phyloP scores from a whole-genome alignment of 1,139 yeast genomes.

The Sugiyamaella paludigena region DNA sequence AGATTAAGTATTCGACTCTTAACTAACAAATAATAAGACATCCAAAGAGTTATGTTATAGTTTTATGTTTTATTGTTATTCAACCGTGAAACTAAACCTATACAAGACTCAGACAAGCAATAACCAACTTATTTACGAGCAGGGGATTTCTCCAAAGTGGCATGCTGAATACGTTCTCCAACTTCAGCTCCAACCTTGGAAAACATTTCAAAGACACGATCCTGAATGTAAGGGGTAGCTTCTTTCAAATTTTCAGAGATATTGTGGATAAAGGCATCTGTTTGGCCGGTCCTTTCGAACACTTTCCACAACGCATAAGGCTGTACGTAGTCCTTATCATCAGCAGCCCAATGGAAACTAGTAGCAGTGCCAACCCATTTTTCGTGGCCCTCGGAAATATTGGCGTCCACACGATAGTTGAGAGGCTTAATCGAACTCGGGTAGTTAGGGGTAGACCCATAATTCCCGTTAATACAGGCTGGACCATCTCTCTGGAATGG shows the following conservation, averaged over 20 bases:
- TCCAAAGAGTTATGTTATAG: too few relatives aligned
- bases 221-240: conserved; percentile 73
- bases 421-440: conserved; percentile 47
- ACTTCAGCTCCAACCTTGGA: conserved; percentile 50
- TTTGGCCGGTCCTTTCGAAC: conserved; percentile 61
- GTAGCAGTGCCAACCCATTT: conserved; percentile 82
- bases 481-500: conserved; percentile 76
- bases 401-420: conserved; percentile 42
- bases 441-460: conserved; percentile 73
- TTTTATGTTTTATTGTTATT: too few relatives aligned
- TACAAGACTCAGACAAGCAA: too few relatives aligned
- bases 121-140: too few relatives aligned
- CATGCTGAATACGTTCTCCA: conserved; percentile 4
- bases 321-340: conserved; percentile 61
- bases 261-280: conserved; percentile 76
- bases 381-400: conserved; percentile 64
- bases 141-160: background rate
- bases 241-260: conserved; percentile 66
- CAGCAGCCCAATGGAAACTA: conserved; percentile 78
- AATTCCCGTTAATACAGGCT: conserved; percentile 70
- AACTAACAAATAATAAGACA: too few relatives aligned
- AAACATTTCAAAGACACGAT: conserved; percentile 73
- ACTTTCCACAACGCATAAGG: conserved; percentile 68
- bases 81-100: too few relatives aligned
- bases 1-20: too few relatives aligned